Evolutionary conservation across 768 basidiomycete species (phyloP).

Genomic region (Podaxis sp.): DNA sequence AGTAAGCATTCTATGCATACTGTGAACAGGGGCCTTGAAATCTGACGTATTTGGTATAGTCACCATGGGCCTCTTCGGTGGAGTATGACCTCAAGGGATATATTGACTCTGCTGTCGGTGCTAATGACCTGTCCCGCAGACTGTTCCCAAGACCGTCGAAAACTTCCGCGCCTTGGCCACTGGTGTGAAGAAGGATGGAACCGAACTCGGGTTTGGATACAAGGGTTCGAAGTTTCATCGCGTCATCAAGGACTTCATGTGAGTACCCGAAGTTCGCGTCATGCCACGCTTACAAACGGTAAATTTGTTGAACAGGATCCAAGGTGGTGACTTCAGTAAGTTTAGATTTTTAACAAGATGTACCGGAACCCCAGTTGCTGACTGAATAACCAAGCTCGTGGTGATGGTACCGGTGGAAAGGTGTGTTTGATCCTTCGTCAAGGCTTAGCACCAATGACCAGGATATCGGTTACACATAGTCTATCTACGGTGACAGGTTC

Average conservation of each 20-base stretch:
- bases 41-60: conserved; percentile 43
- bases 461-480: conserved; percentile 37
- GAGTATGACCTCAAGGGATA: conserved; percentile 45
- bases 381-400: conserved; percentile 50
- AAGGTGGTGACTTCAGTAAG: conserved; percentile 97
- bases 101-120: not conserved
- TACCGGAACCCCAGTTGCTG: not conserved
- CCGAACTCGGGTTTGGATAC: conserved; percentile 83
- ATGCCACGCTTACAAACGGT: not conserved
- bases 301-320: conserved; percentile 59
- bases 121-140: conserved; percentile 41
- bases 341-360: conserved; percentile 19
- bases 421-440: conserved; percentile 32
- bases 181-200: conserved; percentile 77
- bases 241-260: conserved; percentile 94
- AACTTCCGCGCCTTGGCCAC: conserved; percentile 96
- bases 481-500: conserved; percentile 90
- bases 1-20: conserved; percentile 41
- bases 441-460: not conserved
- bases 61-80: conserved; percentile 87
- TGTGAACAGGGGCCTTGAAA: conserved; percentile 10
- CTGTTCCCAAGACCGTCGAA: conserved; percentile 94
- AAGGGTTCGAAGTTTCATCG: conserved; percentile 97
- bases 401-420: conserved; percentile 92
- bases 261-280: conserved; percentile 21